phyloP scores from a whole-genome alignment of 768 basidiomycete genomes.

The Lentinula lateritia region DNA sequence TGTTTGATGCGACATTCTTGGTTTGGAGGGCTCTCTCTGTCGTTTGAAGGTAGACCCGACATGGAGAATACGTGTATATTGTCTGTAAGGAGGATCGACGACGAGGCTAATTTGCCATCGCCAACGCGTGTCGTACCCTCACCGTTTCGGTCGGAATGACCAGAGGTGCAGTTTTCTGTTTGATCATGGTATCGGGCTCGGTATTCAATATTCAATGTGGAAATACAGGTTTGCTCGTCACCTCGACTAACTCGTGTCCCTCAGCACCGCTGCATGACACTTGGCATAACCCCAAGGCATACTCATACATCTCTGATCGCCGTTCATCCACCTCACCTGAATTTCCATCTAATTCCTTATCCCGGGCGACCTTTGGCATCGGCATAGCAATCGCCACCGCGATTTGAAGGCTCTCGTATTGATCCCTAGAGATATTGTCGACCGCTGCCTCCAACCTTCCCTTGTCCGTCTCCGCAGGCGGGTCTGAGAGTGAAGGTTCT shows the following conservation, averaged over 20 bases:
- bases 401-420: conserved; percentile 22
- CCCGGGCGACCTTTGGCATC: conserved; percentile 6
- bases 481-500: background rate
- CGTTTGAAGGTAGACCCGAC: conserved; percentile 14
- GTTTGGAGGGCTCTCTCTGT: conserved; percentile 48
- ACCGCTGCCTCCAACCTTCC: background rate
- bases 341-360: background rate
- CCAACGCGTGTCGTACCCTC: background rate
- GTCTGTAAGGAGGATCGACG: conserved; percentile 31
- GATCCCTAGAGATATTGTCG: background rate
- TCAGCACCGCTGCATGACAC: background rate
- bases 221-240: background rate
- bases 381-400: conserved; percentile 40
- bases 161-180: background rate
- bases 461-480: background rate
- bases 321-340: background rate
- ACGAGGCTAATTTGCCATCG: background rate
- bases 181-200: background rate
- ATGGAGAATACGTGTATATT: conserved; percentile 38
- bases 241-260: background rate
- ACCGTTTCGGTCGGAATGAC: background rate
- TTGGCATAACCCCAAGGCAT: background rate
- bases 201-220: background rate
- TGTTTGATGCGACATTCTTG: conserved; percentile 40
- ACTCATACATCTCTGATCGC: background rate